phyloP scores from a whole-genome alignment of 495 filamentous ascomycete species.

The Jackrogersella multiformis region DNA sequence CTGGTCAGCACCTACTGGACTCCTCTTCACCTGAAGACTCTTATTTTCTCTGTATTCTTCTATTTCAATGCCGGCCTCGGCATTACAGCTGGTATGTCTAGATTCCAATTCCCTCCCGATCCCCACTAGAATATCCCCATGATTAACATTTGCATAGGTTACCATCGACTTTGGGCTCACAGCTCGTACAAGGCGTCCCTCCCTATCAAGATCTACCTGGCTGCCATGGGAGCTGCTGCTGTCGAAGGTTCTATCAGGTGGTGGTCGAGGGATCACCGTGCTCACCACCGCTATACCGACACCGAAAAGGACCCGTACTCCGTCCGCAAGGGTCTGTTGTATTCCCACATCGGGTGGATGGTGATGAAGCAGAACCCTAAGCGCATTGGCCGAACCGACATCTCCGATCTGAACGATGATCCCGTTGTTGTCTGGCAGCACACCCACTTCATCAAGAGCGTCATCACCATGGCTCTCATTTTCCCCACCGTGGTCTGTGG shows the following conservation, averaged over 20 bases:
- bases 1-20: constrained; percentile 83
- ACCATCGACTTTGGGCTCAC: constrained; percentile 95
- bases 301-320: constrained; percentile 99
- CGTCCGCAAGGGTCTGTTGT: constrained; percentile 95
- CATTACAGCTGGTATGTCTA: constrained; percentile 78
- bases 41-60: constrained; percentile 82
- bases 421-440: constrained; percentile 95
- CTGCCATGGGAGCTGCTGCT: constrained; percentile 89
- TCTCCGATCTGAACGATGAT: constrained; percentile 95
- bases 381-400: constrained; percentile 94
- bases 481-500: constrained; percentile 87
- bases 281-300: constrained; percentile 98
- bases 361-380: constrained; percentile 94
- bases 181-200: constrained; percentile 90
- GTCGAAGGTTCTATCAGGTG: constrained; percentile 96
- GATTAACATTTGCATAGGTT: constrained; percentile 61
- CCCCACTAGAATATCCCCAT: neutral
- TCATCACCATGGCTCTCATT: constrained; percentile 85
- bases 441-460: constrained; percentile 88
- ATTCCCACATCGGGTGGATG: constrained; percentile 96
- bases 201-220: constrained; percentile 91
- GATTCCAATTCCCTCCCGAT: neutral
- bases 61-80: constrained; percentile 93
- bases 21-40: constrained; percentile 77
- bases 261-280: constrained; percentile 97